Evolutionary conservation across 2,329 filamentous ascomycete genomes (phyloP), one percentile per base, ranked within the genome.

Genomic region (Ceratocystis ficicola): DNA sequence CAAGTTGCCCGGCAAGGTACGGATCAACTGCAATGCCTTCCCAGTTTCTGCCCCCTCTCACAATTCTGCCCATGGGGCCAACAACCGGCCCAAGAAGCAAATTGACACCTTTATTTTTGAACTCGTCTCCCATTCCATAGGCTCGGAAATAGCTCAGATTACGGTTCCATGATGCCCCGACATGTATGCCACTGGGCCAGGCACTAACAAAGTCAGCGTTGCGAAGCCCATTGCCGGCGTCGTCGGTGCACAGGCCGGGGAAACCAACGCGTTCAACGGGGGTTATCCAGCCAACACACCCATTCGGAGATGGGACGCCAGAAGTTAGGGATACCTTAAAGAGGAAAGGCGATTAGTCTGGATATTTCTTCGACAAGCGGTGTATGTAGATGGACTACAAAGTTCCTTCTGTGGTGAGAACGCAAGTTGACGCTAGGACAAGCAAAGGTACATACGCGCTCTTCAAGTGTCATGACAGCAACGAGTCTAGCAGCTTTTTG

Each of bases 51-150:
- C 86, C 86, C 61, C 83, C 81, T 25, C 78, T 76, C 0, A 83
- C 81, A 61, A 85, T 77, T 1, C 85, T 78, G 8, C 86, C 86
- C 0, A 86, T 72, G 0, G 86, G 85, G 0, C 85, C 85, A 67
- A 89, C 84, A 0, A 89, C 89, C 1, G 90, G 90, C 0, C 89
- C 90, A 8, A 95, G 80, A 66, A 87, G 81, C 15, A 94, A 80
- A 72, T 95, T 88, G 41, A 90, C 84, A 62, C 90, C 90, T 74
- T 95, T 95, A 52, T 76, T 82, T 68, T 81, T 82, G 73, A 89
- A 88, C 74, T 95, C 90, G 66, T 80, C 77, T 2, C 86, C 90
- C 86, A 95, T 90, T 61, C 86, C 86, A 63, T 81, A 76, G 41
- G 86, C 90, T 62, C 89, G 83, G 63, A 80, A 77, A 71, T 84